Evolutionary conservation across 306 rosid species (phyloP), one percentile per base, ranked within the genome.

Genomic region (Cucumis melo): DNA sequence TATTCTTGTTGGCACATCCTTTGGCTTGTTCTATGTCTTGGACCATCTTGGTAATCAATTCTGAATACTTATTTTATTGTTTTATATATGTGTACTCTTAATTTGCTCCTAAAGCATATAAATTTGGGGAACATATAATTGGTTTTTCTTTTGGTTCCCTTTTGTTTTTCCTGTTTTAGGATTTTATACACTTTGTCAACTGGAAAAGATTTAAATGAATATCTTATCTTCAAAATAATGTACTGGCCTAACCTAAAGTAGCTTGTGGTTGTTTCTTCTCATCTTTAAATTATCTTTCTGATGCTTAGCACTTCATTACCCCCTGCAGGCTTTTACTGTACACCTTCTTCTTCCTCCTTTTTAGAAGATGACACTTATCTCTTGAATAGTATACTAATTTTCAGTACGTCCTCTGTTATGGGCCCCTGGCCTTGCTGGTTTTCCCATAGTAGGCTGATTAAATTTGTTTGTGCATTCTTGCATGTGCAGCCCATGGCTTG

Each of bases 1-100:
- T 81, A 89, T 94, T 85, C 93, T 94, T 78, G 91, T 94, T 71
- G 99, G 99, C 66, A 94, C 99, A 75, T 87, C 99, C 56, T 94
- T 60, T 81, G 99, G 99, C 72, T 85, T 94, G 84, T 87, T 94
- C 87, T 94, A 94, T 85, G 91, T 85, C 88, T 81, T 92, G 89
- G 99, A 92, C 80, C 99, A 94, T 89, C 88, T 81, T 24, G 99
- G 99, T 94, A 87, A 89, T 77, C 60, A 14, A 42, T 70, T 71
- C 59, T 41, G 53, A 66, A 41, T 39, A n/a, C 73, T 12, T 5
- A 39, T 39, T 66, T 66, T 39, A 29, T 38, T 66, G 73, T 39
- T 42, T 53, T 73, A 32, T 16, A 54, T 78, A 11, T 38, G 34
- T 29, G 44, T 65, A n/a, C 41, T 24, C 23, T 24, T 46, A 77